A percentile compares a stretch with the other conserved stretches of the same genome.
phyloP scores from a whole-genome alignment of 306 rosid species.

The Vigna nakashimae region DNA sequence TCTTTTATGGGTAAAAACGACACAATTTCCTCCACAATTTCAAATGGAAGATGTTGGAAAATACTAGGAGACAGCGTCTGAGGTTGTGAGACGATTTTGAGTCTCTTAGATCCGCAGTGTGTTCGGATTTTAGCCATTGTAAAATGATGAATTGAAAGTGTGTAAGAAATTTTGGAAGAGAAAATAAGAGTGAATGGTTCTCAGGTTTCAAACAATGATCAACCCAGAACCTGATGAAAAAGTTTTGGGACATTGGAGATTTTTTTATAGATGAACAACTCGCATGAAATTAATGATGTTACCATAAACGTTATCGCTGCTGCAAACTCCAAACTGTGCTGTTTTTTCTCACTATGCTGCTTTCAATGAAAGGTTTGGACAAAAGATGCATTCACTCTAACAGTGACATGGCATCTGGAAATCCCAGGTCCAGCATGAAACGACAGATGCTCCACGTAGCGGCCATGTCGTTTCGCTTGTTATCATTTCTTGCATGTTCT shows the following conservation, averaged over 20 bases:
- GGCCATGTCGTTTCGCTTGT: not conserved
- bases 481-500: too few species aligned
- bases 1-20: slow-evolving; percentile 45
- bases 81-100: not conserved
- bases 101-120: slow-evolving; percentile 4
- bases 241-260: not conserved
- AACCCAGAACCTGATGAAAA: not conserved
- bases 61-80: not conserved
- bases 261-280: not conserved
- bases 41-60: not conserved
- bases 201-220: not conserved
- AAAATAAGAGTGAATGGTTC: not conserved
- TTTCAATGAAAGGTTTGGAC: not conserved
- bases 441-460: not conserved
- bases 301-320: not conserved
- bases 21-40: slow-evolving; percentile 37
- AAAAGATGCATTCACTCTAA: not conserved
- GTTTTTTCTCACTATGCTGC: not conserved
- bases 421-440: slow-evolving; percentile 27
- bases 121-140: slow-evolving; percentile 12
- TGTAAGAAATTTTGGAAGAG: not conserved
- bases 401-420: slow-evolving; percentile 1
- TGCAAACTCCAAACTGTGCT: not conserved
- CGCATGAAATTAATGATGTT: not conserved
- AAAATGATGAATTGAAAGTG: too few species aligned